Base-by-base conservation (phyloP, 257 asterid species). In the Ligustrum vulgare region DNA sequence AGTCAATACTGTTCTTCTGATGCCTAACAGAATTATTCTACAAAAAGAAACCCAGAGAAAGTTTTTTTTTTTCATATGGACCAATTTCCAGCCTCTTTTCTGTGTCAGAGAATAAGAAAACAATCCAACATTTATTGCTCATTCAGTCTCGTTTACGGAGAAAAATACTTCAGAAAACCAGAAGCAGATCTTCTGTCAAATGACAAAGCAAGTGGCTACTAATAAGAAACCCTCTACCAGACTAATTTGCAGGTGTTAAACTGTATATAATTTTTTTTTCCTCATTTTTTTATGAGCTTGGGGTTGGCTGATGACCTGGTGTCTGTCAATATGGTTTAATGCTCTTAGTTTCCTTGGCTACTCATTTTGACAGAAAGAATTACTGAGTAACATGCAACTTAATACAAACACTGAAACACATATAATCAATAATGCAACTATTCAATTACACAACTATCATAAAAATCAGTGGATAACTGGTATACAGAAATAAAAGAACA, bases 401-500 rank as follows among this genome's bases (percentile, higher is more conserved):
- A 12, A 13, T 45, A 15, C 56, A 45, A 45, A 0, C 31, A 28
- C 31, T 28, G 31, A 28, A 28, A 45, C n/a, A 15, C 7, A 7
- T 45, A n/a, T 15, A 15, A 45, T 45, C 56, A 45, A 12, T 45
- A 11, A 45, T 6, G 56, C 20, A n/a, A 45, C n/a, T 45, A 45
- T 15, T 45, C 56, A 45, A 45, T 12, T 2, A 45, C 13, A 45
- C 4, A 7, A 4, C 20, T 3, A 15, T 45, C 54, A 45, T 45
- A 45, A 45, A 45, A 13, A 12, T 45, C 20, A 45, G 4, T 43
- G 13, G 4, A 45, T 12, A 5, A 15, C 33, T 56, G 66, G 70
- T 43, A 36, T 58, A 66, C 74, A 64, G 72, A 69, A 65, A 47
- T 49, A 22, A 15, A 74, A 60, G 36, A 31, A 77, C 54, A 73